These are phyloP conservation scores for Phytophthora hibernalis DNA, from an alignment of 352 stramenopile species.

Conservation along the genomic window DNA sequence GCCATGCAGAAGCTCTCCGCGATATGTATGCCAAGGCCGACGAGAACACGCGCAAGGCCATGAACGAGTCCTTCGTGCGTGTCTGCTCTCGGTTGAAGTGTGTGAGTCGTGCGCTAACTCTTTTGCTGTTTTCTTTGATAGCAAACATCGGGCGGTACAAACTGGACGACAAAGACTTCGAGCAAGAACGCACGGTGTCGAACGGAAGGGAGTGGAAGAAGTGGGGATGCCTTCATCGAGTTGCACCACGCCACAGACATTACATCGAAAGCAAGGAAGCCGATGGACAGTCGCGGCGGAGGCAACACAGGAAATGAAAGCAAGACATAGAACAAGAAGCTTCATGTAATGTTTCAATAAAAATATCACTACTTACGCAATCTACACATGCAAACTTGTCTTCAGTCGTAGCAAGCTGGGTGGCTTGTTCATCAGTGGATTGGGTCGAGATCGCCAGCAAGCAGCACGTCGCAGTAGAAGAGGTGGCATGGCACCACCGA, in stretches of 20 bases:
- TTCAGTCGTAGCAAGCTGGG: too few species aligned
- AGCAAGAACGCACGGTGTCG: constrained; percentile 85
- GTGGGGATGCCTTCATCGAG: constrained; percentile 44
- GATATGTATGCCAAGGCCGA: constrained; percentile 94
- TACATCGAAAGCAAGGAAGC: too few species aligned
- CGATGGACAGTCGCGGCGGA: too few species aligned
- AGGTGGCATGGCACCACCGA: too few species aligned
- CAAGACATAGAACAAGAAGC: too few species aligned
- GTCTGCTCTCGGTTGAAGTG: neutral
- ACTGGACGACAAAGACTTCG: constrained; percentile 93
- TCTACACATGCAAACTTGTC: too few species aligned
- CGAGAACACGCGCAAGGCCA: constrained; percentile 90
- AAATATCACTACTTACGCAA: too few species aligned
- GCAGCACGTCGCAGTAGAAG: too few species aligned
- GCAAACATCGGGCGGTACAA: constrained; percentile 94
- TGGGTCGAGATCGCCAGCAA: too few species aligned
- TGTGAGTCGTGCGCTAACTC: neutral
- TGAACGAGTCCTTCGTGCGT: constrained; percentile 94
- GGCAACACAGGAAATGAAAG: too few species aligned
- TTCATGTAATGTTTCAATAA: too few species aligned
- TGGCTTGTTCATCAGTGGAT: too few species aligned
- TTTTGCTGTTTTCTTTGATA: constrained; percentile 24
- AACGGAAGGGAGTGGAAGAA: constrained; percentile 94
- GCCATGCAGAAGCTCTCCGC: constrained; percentile 91
- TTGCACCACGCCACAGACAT: constrained; percentile 7